A percentile compares a stretch with the other conserved stretches of the same genome.
Evolutionary conservation across 768 basidiomycete species (phyloP).

Genomic region (Pleurotus pulmonarius): DNA sequence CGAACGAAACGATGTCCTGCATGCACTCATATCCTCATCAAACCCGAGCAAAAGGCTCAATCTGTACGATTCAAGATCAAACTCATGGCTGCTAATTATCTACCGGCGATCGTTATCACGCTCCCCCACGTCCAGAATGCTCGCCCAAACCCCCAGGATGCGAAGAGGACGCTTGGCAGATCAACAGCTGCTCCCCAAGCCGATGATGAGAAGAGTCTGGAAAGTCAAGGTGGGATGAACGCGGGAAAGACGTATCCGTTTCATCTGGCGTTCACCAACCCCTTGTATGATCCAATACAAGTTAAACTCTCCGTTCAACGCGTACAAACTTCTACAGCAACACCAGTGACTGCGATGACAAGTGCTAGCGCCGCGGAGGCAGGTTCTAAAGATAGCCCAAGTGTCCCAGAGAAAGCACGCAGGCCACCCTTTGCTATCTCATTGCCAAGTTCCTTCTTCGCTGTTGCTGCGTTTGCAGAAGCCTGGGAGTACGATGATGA

Average conservation of each 20-base stretch:
- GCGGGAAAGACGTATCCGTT: slow-evolving; percentile 84
- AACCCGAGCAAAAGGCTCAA: slow-evolving; percentile 96
- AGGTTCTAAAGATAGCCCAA: slow-evolving; percentile 8
- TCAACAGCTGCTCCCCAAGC: slow-evolving; percentile 28
- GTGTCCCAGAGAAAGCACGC: slow-evolving; percentile 48
- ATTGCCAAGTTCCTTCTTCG: slow-evolving; percentile 73
- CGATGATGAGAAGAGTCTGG: slow-evolving; percentile 35
- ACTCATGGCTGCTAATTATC: slow-evolving; percentile 90
- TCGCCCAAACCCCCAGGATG: slow-evolving; percentile 33
- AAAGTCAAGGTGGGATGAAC: slow-evolving; percentile 41
- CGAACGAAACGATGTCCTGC: slow-evolving; percentile 92
- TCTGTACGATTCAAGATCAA: slow-evolving; percentile 97
- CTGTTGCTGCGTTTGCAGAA: slow-evolving; percentile 88
- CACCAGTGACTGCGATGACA: slow-evolving; percentile 28
- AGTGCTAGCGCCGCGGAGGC: slow-evolving; percentile 11
- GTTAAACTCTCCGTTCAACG: slow-evolving; percentile 82
- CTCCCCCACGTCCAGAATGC: slow-evolving; percentile 55
- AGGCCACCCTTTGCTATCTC: slow-evolving; percentile 78
- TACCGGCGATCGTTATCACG: slow-evolving; percentile 78
- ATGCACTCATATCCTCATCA: slow-evolving; percentile 95
- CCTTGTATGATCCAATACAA: slow-evolving; percentile 92
- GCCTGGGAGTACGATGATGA: slow-evolving; percentile 99
- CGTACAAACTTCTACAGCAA: slow-evolving; percentile 42
- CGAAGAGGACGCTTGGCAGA: slow-evolving; percentile 38
- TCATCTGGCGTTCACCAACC: slow-evolving; percentile 90